A percentile compares a stretch with the other conserved stretches of the same genome.
phyloP scores from a whole-genome alignment of 2,329 filamentous ascomycete species.

The Colletotrichum neosansevieriae region DNA sequence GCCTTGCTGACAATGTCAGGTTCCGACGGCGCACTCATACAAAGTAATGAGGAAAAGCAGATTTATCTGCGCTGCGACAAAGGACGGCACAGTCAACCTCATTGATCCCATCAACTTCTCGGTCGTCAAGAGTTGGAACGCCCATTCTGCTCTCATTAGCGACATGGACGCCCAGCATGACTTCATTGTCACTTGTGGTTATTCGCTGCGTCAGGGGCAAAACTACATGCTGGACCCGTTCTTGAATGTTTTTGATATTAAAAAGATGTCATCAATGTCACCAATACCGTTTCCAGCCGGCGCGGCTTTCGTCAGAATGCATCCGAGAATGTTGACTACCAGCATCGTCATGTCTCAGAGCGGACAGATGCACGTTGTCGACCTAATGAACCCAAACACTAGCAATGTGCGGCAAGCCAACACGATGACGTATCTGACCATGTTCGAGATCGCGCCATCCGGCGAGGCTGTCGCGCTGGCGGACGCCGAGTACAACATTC shows the following conservation, averaged over 20 bases:
- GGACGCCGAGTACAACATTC: conserved; percentile 82
- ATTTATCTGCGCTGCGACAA: conserved; percentile 92
- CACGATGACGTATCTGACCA: conserved; percentile 75
- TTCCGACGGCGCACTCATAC: conserved; percentile 81
- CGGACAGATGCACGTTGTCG: conserved; percentile 95
- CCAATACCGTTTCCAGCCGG: conserved; percentile 94
- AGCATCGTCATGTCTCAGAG: conserved; percentile 93
- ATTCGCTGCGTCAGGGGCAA: conserved; percentile 79
- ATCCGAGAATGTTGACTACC: conserved; percentile 94
- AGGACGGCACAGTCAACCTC: conserved; percentile 84
- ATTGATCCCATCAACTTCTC: conserved; percentile 83
- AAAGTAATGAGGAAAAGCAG: conserved; percentile 92
- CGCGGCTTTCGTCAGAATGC: conserved; percentile 95
- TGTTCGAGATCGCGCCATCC: conserved; percentile 88
- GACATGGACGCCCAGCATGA: conserved; percentile 98
- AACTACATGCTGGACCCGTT: conserved; percentile 90
- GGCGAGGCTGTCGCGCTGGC: conserved; percentile 87
- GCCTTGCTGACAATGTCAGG: conserved; percentile 57
- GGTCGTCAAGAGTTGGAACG: conserved; percentile 88
- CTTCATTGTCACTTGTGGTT: conserved; percentile 94
- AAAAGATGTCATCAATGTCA: conserved; percentile 86
- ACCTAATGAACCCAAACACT: conserved; percentile 92
- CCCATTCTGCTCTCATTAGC: conserved; percentile 88
- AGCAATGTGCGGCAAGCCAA: conserved; percentile 88
- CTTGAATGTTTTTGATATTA: conserved; percentile 95